phyloP scores from a whole-genome alignment of 2,329 filamentous ascomycete genomes.

The Acephala macrosclerotiorum region DNA sequence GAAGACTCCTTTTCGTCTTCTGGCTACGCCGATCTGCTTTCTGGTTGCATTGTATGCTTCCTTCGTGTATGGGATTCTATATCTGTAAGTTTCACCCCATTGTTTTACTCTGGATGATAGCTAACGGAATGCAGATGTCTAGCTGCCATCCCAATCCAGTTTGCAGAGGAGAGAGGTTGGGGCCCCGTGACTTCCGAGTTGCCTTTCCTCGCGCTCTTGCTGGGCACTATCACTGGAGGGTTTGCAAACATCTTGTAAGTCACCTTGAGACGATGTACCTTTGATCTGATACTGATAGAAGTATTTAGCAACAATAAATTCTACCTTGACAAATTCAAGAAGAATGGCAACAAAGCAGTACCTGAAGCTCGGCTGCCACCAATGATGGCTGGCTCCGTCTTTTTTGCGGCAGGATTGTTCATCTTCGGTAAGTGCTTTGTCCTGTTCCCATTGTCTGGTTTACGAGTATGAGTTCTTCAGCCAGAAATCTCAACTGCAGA shows the following conservation, averaged over 20 bases:
- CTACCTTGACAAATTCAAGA: slow-evolving; percentile 68
- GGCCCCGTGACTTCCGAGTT: slow-evolving; percentile 44
- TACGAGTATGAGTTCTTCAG: too few relatives aligned
- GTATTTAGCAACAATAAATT: slow-evolving; percentile 71
- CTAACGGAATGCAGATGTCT: slow-evolving; percentile 50
- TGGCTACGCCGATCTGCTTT: slow-evolving; percentile 57
- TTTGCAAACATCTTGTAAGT: slow-evolving; percentile 1
- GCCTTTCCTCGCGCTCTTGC: slow-evolving; percentile 63
- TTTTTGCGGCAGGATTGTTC: slow-evolving; percentile 66
- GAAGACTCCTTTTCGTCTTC: slow-evolving; percentile 79
- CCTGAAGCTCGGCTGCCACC: slow-evolving; percentile 67
- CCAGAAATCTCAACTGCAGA: neutral
- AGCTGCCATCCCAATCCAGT: slow-evolving; percentile 61
- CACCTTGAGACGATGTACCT: too few relatives aligned
- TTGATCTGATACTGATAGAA: neutral
- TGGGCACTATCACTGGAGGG: slow-evolving; percentile 59
- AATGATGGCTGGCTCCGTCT: slow-evolving; percentile 68
- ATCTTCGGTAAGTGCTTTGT: slow-evolving; percentile 48
- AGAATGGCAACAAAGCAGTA: slow-evolving; percentile 67
- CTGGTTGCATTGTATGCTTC: slow-evolving; percentile 75
- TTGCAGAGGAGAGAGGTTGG: slow-evolving; percentile 73
- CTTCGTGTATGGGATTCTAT: slow-evolving; percentile 70
- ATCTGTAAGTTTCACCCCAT: neutral
- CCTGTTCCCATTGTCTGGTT: too few relatives aligned
- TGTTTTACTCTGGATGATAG: neutral